Conservation (phyloP, 192 early-diverging fungal species). For the Helicostylum pulchrum region DNA sequence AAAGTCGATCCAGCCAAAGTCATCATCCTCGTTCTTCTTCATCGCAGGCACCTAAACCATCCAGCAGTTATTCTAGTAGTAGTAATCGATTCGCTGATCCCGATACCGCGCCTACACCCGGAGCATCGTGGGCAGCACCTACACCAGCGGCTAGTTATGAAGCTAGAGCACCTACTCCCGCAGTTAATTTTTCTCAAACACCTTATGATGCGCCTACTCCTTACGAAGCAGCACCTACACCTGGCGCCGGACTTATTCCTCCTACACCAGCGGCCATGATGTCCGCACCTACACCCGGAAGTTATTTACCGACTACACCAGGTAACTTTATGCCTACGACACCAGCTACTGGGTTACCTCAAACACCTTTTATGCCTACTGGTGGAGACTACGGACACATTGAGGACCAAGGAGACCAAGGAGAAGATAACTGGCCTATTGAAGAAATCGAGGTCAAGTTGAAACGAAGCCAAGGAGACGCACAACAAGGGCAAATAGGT, state of each 20-base stretch:
- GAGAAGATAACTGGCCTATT: slow-evolving; percentile 48
- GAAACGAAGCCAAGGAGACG: slow-evolving; percentile 31
- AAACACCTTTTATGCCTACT: slow-evolving; percentile 44
- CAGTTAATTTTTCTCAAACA: slow-evolving; percentile 27
- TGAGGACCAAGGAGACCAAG: slow-evolving; percentile 30
- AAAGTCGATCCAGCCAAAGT: background rate
- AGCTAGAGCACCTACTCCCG: slow-evolving; percentile 44
- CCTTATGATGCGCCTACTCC: slow-evolving; percentile 50
- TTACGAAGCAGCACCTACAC: slow-evolving; percentile 51
- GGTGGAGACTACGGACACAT: slow-evolving; percentile 52
- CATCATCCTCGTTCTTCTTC: background rate
- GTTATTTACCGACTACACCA: slow-evolving; percentile 37
- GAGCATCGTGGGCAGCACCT: slow-evolving; percentile 23
- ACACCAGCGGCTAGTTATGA: slow-evolving; percentile 32
- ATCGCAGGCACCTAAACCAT: background rate
- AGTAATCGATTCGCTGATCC: slow-evolving; percentile 25
- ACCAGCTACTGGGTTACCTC: slow-evolving; percentile 32
- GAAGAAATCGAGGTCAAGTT: slow-evolving; percentile 53
- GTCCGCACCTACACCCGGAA: slow-evolving; percentile 42
- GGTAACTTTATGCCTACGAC: slow-evolving; percentile 43
- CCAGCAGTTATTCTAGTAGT: background rate
- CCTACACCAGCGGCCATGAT: slow-evolving; percentile 52
- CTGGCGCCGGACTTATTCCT: slow-evolving; percentile 44
- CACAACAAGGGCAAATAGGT: slow-evolving; percentile 47
- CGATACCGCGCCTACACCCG: slow-evolving; percentile 51